These are phyloP conservation scores for Penicillium sp. DNA, from an alignment of 2,329 filamentous ascomycete species.

Conservation along the genomic window DNA sequence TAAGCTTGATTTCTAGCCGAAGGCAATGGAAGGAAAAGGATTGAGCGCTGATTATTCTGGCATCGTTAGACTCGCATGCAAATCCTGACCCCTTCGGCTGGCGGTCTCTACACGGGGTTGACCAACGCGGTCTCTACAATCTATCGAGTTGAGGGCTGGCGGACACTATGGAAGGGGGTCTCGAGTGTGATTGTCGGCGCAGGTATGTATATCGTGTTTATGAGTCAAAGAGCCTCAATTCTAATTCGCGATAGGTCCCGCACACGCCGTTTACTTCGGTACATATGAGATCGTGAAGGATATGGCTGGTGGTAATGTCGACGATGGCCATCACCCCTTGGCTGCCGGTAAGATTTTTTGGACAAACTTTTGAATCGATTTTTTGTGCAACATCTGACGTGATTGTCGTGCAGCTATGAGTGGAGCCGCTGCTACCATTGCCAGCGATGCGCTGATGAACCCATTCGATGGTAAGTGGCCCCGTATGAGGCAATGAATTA, in stretches of 20 bases:
- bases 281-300: conserved; percentile 98
- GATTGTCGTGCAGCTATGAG: conserved; percentile 65
- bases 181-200: conserved; percentile 95
- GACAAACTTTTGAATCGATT: neutral
- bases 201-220: conserved; percentile 55
- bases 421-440: conserved; percentile 91
- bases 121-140: conserved; percentile 92
- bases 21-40: neutral
- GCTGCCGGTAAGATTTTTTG: conserved; percentile 69
- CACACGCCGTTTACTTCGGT: conserved; percentile 96
- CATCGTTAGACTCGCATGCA: conserved; percentile 85
- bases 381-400: conserved; percentile 10
- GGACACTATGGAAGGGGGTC: conserved; percentile 93
- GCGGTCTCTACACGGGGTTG: conserved; percentile 82
- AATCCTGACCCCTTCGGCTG: conserved; percentile 78
- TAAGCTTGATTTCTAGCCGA: conserved; percentile 43
- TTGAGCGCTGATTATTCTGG: conserved; percentile 10
- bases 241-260: conserved; percentile 65
- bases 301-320: conserved; percentile 85
- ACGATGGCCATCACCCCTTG: conserved; percentile 80
- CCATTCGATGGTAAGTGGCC: conserved; percentile 81
- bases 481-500: neutral
- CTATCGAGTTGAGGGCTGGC: conserved; percentile 80
- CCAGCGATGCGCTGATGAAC: conserved; percentile 98
- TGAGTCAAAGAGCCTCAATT: neutral